Conservation (phyloP, 2,329 filamentous ascomycete genomes). For the Pezicula carpinea region DNA sequence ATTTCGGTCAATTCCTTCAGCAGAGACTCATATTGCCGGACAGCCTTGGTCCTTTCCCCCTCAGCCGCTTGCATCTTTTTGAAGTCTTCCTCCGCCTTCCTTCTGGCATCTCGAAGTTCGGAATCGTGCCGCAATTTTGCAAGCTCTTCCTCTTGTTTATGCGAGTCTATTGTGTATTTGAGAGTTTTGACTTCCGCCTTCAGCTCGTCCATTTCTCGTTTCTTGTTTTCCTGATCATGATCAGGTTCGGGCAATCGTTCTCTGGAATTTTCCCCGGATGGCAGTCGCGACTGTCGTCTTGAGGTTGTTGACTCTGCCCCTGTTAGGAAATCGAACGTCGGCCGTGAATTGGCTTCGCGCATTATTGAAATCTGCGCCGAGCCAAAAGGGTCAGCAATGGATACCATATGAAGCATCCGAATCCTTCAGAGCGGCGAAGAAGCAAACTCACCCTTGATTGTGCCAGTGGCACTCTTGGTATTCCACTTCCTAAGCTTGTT, state of each 20-base stretch:
- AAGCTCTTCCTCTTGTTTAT: constrained; percentile 85
- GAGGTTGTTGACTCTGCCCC: constrained; percentile 39
- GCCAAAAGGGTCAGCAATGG: background rate
- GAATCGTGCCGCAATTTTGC: constrained; percentile 73
- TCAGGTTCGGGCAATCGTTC: constrained; percentile 36
- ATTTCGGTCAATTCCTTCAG: constrained; percentile 48
- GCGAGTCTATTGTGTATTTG: constrained; percentile 79
- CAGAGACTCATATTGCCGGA: constrained; percentile 44
- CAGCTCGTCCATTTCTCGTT: constrained; percentile 63
- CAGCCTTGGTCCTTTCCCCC: constrained; percentile 44
- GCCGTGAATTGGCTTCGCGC: constrained; percentile 44
- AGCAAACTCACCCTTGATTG: constrained; percentile 23
- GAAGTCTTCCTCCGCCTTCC: constrained; percentile 81
- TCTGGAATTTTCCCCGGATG: constrained; percentile 52
- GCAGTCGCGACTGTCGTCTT: constrained; percentile 42
- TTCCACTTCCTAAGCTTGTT: constrained; percentile 24
- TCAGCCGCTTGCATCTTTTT: constrained; percentile 60
- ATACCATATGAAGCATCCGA: background rate
- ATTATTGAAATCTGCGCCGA: constrained; percentile 36
- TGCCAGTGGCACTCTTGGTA: constrained; percentile 15
- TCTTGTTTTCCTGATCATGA: constrained; percentile 18
- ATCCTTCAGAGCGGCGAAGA: background rate
- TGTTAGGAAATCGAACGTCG: constrained; percentile 55
- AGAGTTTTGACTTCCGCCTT: constrained; percentile 86
- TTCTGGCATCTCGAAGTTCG: constrained; percentile 74